Conservation (phyloP, 2,329 filamentous ascomycete genomes). For the Xylariaceae sp. region DNA sequence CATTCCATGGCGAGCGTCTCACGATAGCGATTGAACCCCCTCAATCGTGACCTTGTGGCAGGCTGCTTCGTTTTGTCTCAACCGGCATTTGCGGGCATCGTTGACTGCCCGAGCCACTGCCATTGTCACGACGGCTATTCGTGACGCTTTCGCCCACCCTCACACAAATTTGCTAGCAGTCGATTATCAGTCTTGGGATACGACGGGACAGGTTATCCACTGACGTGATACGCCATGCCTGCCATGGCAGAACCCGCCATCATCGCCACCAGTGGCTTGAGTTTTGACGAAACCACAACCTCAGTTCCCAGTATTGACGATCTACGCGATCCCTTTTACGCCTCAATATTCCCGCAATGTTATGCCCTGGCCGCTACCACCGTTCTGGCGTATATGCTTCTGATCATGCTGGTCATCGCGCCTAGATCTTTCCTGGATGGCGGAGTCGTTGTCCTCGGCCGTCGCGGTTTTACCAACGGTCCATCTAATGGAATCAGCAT, state of each 20-base stretch:
- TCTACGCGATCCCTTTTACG: conserved; percentile 83
- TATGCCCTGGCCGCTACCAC: conserved; percentile 92
- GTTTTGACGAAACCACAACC: conserved; percentile 33
- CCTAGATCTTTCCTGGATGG: conserved; percentile 91
- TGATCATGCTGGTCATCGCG: conserved; percentile 90
- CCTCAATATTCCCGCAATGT: conserved; percentile 86
- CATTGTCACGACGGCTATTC: conserved; percentile 9
- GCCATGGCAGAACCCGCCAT: conserved; percentile 32
- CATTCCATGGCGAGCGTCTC: conserved; percentile 30
- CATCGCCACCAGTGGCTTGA: conserved; percentile 36
- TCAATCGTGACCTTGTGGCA: too few relatives aligned
- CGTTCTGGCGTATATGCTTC: conserved; percentile 84
- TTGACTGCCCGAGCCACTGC: too few relatives aligned
- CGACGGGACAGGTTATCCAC: too few relatives aligned
- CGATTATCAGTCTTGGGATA: too few relatives aligned
- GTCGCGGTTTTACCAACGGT: conserved; percentile 79
- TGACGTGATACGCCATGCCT: too few relatives aligned
- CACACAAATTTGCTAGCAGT: conserved; percentile 35
- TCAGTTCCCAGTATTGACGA: conserved; percentile 51
- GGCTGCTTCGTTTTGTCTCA: too few relatives aligned
- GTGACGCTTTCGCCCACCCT: conserved; percentile 30
- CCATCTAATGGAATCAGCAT: conserved; percentile 77
- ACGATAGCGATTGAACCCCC: conserved; percentile 16
- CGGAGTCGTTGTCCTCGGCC: conserved; percentile 74
- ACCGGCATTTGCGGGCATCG: too few relatives aligned